Percentiles rank a stretch among this genome's conserved stretches.
phyloP scores from a whole-genome alignment of 495 filamentous ascomycete genomes.

The Daldinia concentrica region DNA sequence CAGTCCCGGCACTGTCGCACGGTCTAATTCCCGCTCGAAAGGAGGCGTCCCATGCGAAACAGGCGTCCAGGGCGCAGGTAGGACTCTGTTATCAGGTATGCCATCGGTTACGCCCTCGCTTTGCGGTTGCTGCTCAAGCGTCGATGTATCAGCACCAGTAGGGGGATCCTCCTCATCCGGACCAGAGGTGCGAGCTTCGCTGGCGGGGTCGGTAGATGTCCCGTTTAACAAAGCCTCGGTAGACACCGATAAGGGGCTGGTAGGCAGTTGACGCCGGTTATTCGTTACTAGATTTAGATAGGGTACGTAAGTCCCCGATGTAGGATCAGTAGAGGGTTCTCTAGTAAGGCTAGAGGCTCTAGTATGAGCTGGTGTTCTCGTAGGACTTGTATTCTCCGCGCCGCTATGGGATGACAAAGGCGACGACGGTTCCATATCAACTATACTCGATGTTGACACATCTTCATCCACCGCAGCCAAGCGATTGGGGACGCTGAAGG shows the following conservation, averaged over 20 bases:
- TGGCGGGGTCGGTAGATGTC: too few species aligned
- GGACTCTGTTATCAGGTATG: background rate
- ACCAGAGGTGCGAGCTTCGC: background rate
- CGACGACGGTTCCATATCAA: background rate
- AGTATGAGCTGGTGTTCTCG: background rate
- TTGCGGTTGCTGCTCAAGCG: background rate
- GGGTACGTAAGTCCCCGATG: background rate
- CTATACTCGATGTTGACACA: background rate
- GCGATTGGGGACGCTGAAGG: background rate
- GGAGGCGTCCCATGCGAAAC: too few species aligned
- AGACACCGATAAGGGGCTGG: background rate
- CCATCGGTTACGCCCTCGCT: background rate
- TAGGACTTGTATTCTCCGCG: background rate
- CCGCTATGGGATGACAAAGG: background rate
- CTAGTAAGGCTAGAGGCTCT: background rate
- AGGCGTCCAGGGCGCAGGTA: too few species aligned
- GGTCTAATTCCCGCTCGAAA: too few species aligned
- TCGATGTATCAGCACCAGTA: background rate
- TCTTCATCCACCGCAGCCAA: background rate
- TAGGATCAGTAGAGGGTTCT: background rate
- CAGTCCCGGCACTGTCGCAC: too few species aligned
- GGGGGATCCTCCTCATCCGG: background rate
- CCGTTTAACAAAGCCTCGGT: background rate
- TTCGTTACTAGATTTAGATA: background rate
- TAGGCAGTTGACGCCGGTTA: background rate